phyloP scores from a whole-genome alignment of 179 eudicot genomes.

The Camellia oleifera region DNA sequence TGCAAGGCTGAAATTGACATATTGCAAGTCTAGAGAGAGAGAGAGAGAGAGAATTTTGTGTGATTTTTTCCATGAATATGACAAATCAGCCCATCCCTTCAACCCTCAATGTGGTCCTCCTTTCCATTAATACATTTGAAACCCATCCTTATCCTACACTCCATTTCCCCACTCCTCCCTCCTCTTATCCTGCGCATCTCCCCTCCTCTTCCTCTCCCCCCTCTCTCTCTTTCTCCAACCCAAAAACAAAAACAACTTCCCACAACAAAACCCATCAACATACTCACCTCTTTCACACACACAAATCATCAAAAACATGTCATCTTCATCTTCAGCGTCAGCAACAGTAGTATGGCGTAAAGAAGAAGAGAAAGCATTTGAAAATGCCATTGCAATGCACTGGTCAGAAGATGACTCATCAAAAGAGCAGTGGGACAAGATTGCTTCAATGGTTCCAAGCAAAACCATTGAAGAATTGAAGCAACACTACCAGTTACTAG shows the following conservation, averaged over 20 bases:
- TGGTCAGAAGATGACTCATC: conserved; percentile 25
- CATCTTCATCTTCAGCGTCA: conserved; percentile 25
- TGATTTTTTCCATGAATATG: conserved; percentile 26
- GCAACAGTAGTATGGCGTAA: conserved; percentile 50
- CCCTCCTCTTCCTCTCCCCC: not conserved
- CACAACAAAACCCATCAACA: conserved; percentile 15
- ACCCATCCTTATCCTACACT: conserved; percentile 36
- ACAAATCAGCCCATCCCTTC: conserved; percentile 55
- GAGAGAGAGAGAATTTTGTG: conserved; percentile 14
- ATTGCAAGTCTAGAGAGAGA: conserved; percentile 11
- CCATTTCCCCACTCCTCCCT: conserved; percentile 7
- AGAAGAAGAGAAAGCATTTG: conserved; percentile 82
- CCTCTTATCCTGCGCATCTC: conserved; percentile 21
- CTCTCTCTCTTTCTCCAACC: not conserved
- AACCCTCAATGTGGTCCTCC: conserved; percentile 52
- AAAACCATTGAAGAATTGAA: conserved; percentile 60
- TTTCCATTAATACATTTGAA: conserved; percentile 35
- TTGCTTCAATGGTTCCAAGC: conserved; percentile 55
- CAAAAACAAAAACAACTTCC: not conserved
- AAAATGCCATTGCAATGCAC: conserved; percentile 69
- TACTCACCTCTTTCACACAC: not conserved
- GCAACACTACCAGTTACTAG: conserved; percentile 52
- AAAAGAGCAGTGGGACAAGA: conserved; percentile 50
- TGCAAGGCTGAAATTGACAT: not conserved
- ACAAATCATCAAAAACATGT: conserved; percentile 11